These are phyloP conservation scores for Populus trichocarpa DNA, from an alignment of 441 rosid genomes.

Conservation along the genomic window DNA sequence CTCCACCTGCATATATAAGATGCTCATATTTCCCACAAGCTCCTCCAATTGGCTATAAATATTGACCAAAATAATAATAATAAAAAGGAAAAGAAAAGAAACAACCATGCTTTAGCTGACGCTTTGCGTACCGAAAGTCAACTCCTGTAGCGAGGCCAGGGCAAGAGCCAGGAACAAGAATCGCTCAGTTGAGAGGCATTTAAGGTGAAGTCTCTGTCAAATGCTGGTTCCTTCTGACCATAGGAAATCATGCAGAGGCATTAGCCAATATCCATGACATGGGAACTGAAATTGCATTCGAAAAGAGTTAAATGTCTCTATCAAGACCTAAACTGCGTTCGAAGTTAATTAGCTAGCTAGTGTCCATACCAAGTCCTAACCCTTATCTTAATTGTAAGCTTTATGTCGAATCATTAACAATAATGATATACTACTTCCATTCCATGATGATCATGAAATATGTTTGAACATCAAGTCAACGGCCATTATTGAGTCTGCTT, in stretches of 20 bases:
- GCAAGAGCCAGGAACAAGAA: too few relatives aligned
- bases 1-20: not conserved
- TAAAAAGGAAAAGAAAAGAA: not conserved
- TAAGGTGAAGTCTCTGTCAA: not conserved
- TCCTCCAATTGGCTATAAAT: not conserved
- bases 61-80: not conserved
- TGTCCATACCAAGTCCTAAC: conserved; percentile 1
- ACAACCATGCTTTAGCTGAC: not conserved
- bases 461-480: conserved; percentile 30
- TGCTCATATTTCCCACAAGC: not conserved
- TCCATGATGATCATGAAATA: not conserved
- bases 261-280: not conserved
- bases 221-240: not conserved
- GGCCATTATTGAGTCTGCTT: conserved; percentile 15
- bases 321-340: not conserved
- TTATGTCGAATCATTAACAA: conserved; percentile 13
- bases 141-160: not conserved
- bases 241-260: not conserved
- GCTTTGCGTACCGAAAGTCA: not conserved
- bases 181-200: conserved; percentile 1
- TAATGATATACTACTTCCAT: not conserved
- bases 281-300: not conserved
- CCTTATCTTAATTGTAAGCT: not conserved
- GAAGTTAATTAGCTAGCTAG: not conserved
- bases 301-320: not conserved